These are phyloP conservation scores for Penicillium expansum DNA, from an alignment of 2,329 filamentous ascomycete species.

Conservation along the genomic window DNA sequence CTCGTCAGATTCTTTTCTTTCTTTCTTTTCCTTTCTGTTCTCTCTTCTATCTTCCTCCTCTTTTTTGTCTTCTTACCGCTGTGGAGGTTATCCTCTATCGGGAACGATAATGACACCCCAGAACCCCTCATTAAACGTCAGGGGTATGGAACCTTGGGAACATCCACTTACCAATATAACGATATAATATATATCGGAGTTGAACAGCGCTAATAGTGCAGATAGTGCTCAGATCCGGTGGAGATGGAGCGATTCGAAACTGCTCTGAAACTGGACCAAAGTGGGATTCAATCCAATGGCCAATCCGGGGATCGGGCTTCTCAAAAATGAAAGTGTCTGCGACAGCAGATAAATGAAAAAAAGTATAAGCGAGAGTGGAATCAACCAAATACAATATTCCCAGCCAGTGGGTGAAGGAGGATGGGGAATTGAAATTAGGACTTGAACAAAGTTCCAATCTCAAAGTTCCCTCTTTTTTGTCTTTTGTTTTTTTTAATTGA, in stretches of 20 bases:
- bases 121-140: background rate
- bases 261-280: background rate
- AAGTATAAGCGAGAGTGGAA: slow-evolving; percentile 18
- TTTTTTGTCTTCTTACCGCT: background rate
- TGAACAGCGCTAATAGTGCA: background rate
- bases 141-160: background rate
- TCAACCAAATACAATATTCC: slow-evolving; percentile 25
- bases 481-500: slow-evolving; percentile 12
- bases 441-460: slow-evolving; percentile 7
- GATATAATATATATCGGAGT: background rate
- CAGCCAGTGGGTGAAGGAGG: slow-evolving; percentile 29
- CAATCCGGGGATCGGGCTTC: background rate
- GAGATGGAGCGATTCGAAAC: slow-evolving; percentile 7
- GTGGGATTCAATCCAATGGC: background rate
- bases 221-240: background rate
- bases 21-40: background rate
- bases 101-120: background rate
- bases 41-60: background rate
- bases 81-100: background rate
- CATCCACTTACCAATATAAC: slow-evolving; percentile 2
- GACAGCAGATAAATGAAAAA: slow-evolving; percentile 5
- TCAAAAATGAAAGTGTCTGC: slow-evolving; percentile 5
- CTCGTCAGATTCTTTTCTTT: slow-evolving; percentile 10
- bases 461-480: slow-evolving; percentile 12
- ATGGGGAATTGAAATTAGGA: slow-evolving; percentile 20